Percentiles rank a stretch among this genome's conserved stretches.
phyloP scores from a whole-genome alignment of 1,284 basidiomycete genomes.

The Pyrrhoderma lamaoense region DNA sequence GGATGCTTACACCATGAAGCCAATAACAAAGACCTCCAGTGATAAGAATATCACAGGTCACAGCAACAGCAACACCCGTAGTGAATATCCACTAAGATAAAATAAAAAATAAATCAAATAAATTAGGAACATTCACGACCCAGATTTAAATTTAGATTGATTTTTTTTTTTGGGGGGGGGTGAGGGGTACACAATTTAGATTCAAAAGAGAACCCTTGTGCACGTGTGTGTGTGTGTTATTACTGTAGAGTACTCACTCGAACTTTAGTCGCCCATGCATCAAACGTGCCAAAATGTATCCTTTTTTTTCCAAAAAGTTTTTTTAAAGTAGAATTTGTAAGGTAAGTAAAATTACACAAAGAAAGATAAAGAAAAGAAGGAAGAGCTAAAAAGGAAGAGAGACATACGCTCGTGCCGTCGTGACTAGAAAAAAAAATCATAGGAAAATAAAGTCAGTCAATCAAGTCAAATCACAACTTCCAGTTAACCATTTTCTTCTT shows the following conservation, averaged over 20 bases:
- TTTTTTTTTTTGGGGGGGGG: too few species aligned
- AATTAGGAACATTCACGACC: neutral
- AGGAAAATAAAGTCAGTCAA: too few species aligned
- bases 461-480: too few species aligned
- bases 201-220: too few species aligned
- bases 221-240: too few species aligned
- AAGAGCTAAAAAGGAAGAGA: too few species aligned
- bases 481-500: too few species aligned
- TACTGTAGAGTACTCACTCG: constrained; percentile 10
- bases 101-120: neutral
- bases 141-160: too few species aligned
- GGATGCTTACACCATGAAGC: constrained; percentile 14
- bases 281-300: constrained; percentile 15
- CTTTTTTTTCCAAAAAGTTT: too few species aligned
- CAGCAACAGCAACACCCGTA: constrained; percentile 10
- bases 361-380: too few species aligned
- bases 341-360: too few species aligned
- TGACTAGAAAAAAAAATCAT: constrained; percentile 4
- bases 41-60: constrained; percentile 12
- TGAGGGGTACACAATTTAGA: neutral
- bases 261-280: constrained; percentile 8
- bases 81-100: constrained; percentile 16
- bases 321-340: too few species aligned
- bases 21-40: constrained; percentile 16
- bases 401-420: constrained; percentile 13